Evolutionary conservation across 2,329 filamentous ascomycete genomes (phyloP), one percentile per base, ranked within the genome.

Genomic region (Zymoseptoria brevis): DNA sequence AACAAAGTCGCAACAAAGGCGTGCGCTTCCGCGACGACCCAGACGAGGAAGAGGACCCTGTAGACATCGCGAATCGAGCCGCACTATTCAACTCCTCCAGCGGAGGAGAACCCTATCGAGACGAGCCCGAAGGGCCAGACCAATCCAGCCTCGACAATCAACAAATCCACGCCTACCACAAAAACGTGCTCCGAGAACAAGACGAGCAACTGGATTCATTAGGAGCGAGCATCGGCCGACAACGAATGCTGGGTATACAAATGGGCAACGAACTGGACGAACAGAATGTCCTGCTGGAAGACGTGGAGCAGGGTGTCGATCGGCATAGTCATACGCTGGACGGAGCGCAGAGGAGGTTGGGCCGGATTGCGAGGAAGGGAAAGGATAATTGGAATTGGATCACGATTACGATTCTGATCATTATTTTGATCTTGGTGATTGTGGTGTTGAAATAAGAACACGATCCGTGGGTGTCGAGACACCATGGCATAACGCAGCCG

Each of bases 211-310:
- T 99, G n/a, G 93, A 97, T 73, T 81, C 83, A 8, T 79, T 99
- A 3, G 90, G 92, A n/a, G 84, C 86, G 69, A 90, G 85, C 59
- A 96, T 99, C 66, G 83, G 89, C 3, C 84, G 94, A 48, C 94
- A 97, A 78, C 82, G 95, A 54, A 90, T 97, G 77, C 80, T 99
- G 62, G 92, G 88, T 71, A 95, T 96, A 78, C 90, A 94, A 77
- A 97, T 99, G 69, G 93, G 94, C 29, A 89, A 96, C 73, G 94
- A 99, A 79, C 81, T 99, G 41, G 94, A 97, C 68, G 87, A 86
- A 66, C 94, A 99, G 69, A 88, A 95, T 45, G 81, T 87, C 67
- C 80, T 99, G 79, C 80, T 99, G 29, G 93, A 96, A 72, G 93
- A 96, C 68, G 85, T 95, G 51, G 94, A 97, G 71, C 82, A 83